Evolutionary conservation across 2,329 filamentous ascomycete species (phyloP), one percentile per base, ranked within the genome.

Genomic region (Ploettnerulaceae sp.): DNA sequence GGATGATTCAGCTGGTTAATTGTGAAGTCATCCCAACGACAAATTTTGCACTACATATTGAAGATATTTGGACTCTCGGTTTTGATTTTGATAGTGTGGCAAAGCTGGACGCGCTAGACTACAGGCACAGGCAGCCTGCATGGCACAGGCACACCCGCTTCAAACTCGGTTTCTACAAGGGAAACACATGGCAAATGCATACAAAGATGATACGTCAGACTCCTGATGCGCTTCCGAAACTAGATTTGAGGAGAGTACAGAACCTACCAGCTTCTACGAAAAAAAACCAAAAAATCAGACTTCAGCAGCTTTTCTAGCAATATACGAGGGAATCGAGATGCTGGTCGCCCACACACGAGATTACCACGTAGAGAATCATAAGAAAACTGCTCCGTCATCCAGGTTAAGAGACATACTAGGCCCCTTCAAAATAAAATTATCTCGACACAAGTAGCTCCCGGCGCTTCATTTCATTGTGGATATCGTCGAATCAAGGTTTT

Each of bases 121-220:
- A 29, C 9, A 18, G 8, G 31, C n/a, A 31, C n/a, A 5, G 32
- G 40, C 25, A 37, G 45, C 34, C n/a, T 24, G 18, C 40, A 31
- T 43, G 49, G 45, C 24, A 9, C 26, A 18, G 21, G 14, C 31
- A 18, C 36, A 46, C 37, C 47, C 43, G 40, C 44, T 42, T 49
- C 39, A 9, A 35, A 46, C n/a, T 24, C 22, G 22, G 29, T 17
- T 11, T 40, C 22, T 45, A 33, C 41, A 45, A 42, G 40, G 36
- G 15, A 42, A 45, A 22, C 48, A 51, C 48, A 46, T 53, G 51
- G 51, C 48, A 43, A 38, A 32, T 22, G 15, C 33, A 26, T 17
- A 31, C 25, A n/a, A 32, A 41, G 25, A 36, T 22, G 42, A 51
- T 28, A 34, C 12, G 34, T 48, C 37, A 46, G 24, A 12, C 15